phyloP scores from a whole-genome alignment of 345 rosid genomes.

The Aquilaria sinensis region DNA sequence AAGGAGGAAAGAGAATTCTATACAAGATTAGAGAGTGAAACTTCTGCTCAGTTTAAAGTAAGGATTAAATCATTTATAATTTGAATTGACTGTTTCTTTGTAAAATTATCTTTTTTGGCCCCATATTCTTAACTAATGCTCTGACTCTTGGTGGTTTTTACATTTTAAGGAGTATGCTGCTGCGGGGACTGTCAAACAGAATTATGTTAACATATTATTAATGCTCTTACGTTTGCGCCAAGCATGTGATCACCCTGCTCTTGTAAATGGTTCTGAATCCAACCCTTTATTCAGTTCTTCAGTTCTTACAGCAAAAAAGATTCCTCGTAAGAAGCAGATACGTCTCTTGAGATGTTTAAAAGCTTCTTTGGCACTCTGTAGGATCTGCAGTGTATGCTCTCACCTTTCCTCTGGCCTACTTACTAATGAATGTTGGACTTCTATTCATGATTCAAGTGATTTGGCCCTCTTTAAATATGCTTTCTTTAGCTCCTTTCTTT shows the following conservation, averaged over 20 bases:
- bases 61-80: too few relatives aligned
- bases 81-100: too few relatives aligned
- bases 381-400: slow-evolving; percentile 81
- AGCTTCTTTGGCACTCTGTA: slow-evolving; percentile 80
- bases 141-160: slow-evolving; percentile 2
- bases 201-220: slow-evolving; percentile 88
- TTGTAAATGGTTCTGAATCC: slow-evolving; percentile 68
- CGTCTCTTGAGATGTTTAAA: slow-evolving; percentile 49
- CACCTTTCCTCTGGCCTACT: background rate
- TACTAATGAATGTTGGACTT: too few relatives aligned
- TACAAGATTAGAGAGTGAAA: slow-evolving; percentile 68
- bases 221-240: slow-evolving; percentile 99
- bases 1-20: slow-evolving; percentile 82
- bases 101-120: too few relatives aligned
- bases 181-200: slow-evolving; percentile 95
- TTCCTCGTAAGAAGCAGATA: slow-evolving; percentile 35
- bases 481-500: too few relatives aligned
- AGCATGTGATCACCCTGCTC: slow-evolving; percentile 98
- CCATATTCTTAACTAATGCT: background rate
- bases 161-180: slow-evolving; percentile 76
- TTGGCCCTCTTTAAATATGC: background rate
- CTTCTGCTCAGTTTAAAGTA: slow-evolving; percentile 80
- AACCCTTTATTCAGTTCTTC: slow-evolving; percentile 54
- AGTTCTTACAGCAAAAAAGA: slow-evolving; percentile 50
- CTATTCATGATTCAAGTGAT: background rate